Conservation (phyloP, 345 rosid genomes). For the Lagerstroemia speciosa region DNA sequence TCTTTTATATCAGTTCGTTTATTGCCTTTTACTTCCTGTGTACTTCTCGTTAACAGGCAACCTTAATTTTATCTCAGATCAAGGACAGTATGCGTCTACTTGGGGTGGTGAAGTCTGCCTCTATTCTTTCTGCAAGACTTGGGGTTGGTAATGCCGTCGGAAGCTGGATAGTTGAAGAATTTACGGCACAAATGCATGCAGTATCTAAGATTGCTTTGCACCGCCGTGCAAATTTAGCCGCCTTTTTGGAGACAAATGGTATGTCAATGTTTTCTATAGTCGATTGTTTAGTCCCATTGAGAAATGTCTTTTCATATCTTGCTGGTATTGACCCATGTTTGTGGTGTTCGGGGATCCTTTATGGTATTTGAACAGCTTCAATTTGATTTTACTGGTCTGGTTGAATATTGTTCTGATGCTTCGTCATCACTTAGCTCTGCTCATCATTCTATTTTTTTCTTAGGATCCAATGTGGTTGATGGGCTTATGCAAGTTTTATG, state of each 20-base stretch:
- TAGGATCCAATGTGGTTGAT: conserved; percentile 88
- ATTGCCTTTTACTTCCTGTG: background rate
- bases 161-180: conserved; percentile 84
- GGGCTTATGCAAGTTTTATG: conserved; percentile 89
- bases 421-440: background rate
- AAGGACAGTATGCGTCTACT: conserved; percentile 91
- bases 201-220: conserved; percentile 94
- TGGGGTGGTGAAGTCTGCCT: conserved; percentile 84
- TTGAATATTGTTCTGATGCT: background rate
- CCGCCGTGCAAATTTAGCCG: conserved; percentile 73
- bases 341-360: background rate
- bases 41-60: conserved; percentile 2
- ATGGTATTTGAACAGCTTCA: background rate
- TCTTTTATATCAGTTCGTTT: background rate
- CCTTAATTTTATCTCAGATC: conserved; percentile 31
- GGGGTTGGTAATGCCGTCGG: conserved; percentile 66
- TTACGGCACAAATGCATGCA: conserved; percentile 90
- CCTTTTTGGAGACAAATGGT: conserved; percentile 78
- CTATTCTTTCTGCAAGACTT: conserved; percentile 62
- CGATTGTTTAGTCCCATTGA: background rate
- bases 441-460: background rate
- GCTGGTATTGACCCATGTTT: background rate
- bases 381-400: background rate
- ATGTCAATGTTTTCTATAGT: conserved; percentile 2
- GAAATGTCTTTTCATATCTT: background rate